Conservation (phyloP, 83 land plant genomes). For the Diphasiastrum complanatum region DNA sequence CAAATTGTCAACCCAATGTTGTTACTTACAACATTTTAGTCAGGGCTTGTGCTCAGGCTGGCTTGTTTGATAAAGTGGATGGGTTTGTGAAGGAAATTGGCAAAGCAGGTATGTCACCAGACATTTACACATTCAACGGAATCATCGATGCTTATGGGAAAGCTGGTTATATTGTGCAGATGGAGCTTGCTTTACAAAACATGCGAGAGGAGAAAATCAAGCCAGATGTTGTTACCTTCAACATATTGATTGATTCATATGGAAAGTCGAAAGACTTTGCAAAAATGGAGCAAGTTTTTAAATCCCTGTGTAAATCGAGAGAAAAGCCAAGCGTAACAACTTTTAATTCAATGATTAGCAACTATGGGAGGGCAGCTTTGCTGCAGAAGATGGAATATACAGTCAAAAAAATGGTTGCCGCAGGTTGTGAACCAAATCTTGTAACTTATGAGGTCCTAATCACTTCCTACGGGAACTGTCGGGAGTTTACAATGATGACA, state of each 20-base stretch:
- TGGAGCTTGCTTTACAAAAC: conserved; percentile 52
- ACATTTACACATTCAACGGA: conserved; percentile 74
- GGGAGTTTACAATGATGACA: conserved; percentile 51
- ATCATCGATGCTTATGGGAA: conserved; percentile 94
- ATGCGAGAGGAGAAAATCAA: conserved; percentile 56
- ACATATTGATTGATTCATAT: conserved; percentile 75
- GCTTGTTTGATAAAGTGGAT: conserved; percentile 51
- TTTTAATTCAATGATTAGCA: conserved; percentile 72
- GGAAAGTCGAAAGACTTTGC: conserved; percentile 59
- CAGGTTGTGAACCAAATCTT: conserved; percentile 50
- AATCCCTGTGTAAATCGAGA: conserved; percentile 54
- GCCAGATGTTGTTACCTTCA: conserved; percentile 74
- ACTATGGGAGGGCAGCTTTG: conserved; percentile 73
- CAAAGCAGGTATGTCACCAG: conserved; percentile 45
- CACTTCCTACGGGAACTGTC: conserved; percentile 53
- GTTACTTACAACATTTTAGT: conserved; percentile 87
- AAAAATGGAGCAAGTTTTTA: conserved; percentile 81
- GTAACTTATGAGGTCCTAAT: conserved; percentile 74
- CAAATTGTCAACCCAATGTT: conserved; percentile 61
- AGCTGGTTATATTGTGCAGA: conserved; percentile 61
- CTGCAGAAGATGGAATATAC: conserved; percentile 51
- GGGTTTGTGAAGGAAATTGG: conserved; percentile 65
- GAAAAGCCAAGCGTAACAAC: conserved; percentile 61
- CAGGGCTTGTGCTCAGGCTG: conserved; percentile 78
- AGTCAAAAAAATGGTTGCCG: conserved; percentile 42